Percentiles rank a stretch among this genome's conserved stretches.
These are phyloP conservation scores for Mycena epipterygia DNA, from an alignment of 768 basidiomycete genomes.

Conservation along the genomic window DNA sequence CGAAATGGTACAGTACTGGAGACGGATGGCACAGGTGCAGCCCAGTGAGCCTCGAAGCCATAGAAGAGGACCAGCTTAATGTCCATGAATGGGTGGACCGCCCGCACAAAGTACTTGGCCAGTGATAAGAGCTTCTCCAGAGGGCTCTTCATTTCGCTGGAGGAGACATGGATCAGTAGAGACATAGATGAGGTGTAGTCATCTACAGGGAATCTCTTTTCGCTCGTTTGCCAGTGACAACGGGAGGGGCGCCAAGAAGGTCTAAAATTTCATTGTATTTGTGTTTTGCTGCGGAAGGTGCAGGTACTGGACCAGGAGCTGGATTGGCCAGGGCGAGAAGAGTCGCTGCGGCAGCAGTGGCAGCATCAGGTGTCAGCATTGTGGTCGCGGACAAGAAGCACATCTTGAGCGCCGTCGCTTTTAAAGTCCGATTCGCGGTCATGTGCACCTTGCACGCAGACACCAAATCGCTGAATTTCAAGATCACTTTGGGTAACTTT, in stretches of 20 bases:
- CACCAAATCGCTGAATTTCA: too few relatives aligned
- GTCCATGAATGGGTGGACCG: background rate
- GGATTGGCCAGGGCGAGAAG: background rate
- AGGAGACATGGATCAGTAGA: background rate
- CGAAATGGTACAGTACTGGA: too few relatives aligned
- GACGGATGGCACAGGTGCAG: background rate
- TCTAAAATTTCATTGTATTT: background rate
- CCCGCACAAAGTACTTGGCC: background rate
- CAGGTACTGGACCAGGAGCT: background rate
- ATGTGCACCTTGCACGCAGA: too few relatives aligned
- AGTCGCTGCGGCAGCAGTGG: background rate
- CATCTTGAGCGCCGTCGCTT: too few relatives aligned
- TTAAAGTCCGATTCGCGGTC: too few relatives aligned
- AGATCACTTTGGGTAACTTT: too few relatives aligned
- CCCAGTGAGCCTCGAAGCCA: background rate
- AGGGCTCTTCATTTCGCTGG: background rate
- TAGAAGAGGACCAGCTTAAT: background rate
- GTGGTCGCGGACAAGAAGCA: slow-evolving; percentile 11
- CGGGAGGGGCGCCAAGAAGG: background rate
- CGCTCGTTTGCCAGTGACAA: background rate
- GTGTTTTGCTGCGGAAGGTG: background rate
- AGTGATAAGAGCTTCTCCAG: background rate
- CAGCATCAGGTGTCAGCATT: background rate
- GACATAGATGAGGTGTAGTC: background rate
- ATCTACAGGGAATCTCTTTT: slow-evolving; percentile 1